Percentiles rank a stretch among this genome's conserved stretches.
phyloP scores from a whole-genome alignment of 208 protist species.

The Histomonas meleagridis region DNA sequence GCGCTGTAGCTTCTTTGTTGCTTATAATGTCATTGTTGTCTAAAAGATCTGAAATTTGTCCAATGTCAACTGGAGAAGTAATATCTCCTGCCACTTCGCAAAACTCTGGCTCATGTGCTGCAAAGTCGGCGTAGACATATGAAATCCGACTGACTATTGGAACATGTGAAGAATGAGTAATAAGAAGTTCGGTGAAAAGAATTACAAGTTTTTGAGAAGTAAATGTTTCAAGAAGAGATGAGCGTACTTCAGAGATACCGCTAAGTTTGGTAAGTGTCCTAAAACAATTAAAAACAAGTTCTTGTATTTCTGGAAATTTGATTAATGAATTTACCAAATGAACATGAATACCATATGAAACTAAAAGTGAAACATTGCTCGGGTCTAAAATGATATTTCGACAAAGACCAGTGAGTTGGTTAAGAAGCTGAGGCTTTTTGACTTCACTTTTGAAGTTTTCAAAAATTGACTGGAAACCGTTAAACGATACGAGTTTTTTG shows the following conservation, averaged over 20 bases:
- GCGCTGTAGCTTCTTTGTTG: background rate
- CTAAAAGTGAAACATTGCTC: background rate
- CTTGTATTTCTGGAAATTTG: background rate
- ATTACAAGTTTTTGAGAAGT: background rate
- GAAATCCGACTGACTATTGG: background rate
- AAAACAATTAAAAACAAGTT: background rate
- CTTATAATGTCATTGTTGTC: background rate
- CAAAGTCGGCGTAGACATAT: slow-evolving; percentile 15
- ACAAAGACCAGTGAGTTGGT: no score
- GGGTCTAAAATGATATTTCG: background rate
- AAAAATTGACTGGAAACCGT: background rate
- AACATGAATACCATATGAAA: slow-evolving; percentile 6
- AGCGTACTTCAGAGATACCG: background rate
- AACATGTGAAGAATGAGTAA: background rate
- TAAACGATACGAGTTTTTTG: background rate
- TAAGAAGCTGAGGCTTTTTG: background rate
- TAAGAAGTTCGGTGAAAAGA: background rate
- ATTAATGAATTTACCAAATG: background rate
- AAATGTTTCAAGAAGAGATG: background rate
- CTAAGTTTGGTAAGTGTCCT: background rate
- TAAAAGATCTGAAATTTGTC: background rate
- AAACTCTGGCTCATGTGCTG: background rate
- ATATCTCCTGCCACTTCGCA: background rate
- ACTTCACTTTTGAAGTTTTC: background rate
- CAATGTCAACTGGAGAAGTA: background rate